Conservation (phyloP, 345 rosid genomes). For the Gossypium longicalyx region DNA sequence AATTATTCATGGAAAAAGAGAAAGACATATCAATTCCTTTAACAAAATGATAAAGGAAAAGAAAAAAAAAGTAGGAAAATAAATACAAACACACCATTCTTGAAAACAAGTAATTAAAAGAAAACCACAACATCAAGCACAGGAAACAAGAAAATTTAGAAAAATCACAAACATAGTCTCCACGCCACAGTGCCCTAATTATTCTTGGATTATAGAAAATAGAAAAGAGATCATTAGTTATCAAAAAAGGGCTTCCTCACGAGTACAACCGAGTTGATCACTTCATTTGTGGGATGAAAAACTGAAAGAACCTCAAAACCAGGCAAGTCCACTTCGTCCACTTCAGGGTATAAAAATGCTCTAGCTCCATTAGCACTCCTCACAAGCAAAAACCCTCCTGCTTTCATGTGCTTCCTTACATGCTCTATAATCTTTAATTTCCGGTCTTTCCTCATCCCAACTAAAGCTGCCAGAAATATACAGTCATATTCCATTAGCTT, state of each 20-base stretch:
- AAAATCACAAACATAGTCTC: neutral
- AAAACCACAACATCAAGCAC: neutral
- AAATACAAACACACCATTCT: neutral
- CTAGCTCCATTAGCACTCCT: conserved; percentile 45
- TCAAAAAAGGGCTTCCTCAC: conserved; percentile 23
- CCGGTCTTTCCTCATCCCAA: conserved; percentile 33
- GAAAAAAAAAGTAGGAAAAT: neutral
- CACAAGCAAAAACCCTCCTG: conserved; percentile 28
- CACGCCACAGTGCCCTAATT: neutral
- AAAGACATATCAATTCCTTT: neutral
- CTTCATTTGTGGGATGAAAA: conserved; percentile 35
- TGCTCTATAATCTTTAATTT: conserved; percentile 30
- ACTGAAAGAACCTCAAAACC: conserved; percentile 37
- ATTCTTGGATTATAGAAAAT: neutral
- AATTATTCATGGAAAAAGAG: too few relatives aligned
- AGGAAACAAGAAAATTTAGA: neutral
- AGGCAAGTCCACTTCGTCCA: conserved; percentile 26
- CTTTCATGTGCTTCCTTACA: conserved; percentile 31
- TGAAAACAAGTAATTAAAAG: neutral
- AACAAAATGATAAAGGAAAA: neutral
- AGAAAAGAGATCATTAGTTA: neutral
- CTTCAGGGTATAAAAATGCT: conserved; percentile 35
- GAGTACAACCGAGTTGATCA: conserved; percentile 36
- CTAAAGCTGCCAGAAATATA: conserved; percentile 41
- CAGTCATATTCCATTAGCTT: conserved; percentile 33